Base-by-base conservation (phyloP, 768 basidiomycete genomes). In the Phlebiopsis gigantea region DNA sequence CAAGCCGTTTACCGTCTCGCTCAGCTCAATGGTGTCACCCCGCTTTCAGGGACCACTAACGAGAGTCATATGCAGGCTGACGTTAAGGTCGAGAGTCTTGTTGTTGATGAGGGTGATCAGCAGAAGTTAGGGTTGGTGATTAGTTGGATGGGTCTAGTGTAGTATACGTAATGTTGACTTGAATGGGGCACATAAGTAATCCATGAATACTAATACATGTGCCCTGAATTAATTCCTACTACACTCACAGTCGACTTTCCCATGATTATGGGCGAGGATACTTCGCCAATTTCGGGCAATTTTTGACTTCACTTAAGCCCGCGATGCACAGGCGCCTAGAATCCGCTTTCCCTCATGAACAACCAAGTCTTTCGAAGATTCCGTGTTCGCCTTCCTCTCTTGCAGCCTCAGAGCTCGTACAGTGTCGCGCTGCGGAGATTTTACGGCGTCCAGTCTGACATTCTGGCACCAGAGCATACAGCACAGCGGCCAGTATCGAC, bases 1-100 rank as follows among this genome's bases (percentile, higher is more conserved):
- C 89, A 92, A 65, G 77, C 78, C 0, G 66, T 90, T 7, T 93
- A 82, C 72, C 82, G 79, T 65, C 71, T 92, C 44, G 85, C 84
- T 7, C 86, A 90, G 65, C 66, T 77, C 24, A 76, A 80, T 57
- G 84, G 80, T 2, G 78, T 93, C 59, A 80, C 79, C 0, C 90
- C 92, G 0, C 70, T 94, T 42, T 85, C 86, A 29, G 92, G 92
- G 2, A 91, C 90, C 10, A 87, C 80, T 0, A 77, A 77, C 56
- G 77, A 82, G 57, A 57, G 72, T 22, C 88, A 91, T 60, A 90
- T 90, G 84, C 69, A 72, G 34, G 81, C 90, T 57, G 87, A 83
- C 55, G 70, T 89, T 19, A 75, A 73, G 0, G 77, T 71, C 2
- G 76, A 74, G 50, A 65, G 66, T 6, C 65, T 80, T 28, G 64